Evolutionary conservation across 345 rosid species (phyloP), one percentile per base, ranked within the genome.

Genomic region (Adansonia digitata): DNA sequence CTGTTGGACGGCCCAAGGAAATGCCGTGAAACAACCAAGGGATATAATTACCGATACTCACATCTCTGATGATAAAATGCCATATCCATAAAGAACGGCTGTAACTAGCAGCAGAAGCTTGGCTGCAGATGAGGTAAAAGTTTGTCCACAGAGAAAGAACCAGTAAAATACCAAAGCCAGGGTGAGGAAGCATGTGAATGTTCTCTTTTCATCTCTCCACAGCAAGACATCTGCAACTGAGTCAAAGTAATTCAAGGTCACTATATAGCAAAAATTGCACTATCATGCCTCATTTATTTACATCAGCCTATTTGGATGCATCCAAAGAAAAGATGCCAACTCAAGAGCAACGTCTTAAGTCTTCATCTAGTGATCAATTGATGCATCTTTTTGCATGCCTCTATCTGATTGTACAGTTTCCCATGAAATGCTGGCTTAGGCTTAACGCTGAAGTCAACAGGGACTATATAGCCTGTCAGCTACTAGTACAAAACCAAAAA

Each of bases 141-240:
- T 82, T 75, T 88, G 90, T 80, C 88, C 98, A 77, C 85, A 81
- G 45, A 91, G 88, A 74, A 89, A 86, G 82, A 90, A 88, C 94
- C 97, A 92, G 82, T 86, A 88, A 75, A 87, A 92, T 75, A 86
- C 71, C 75, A 88, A 20, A 81, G 79, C 84, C 77, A 87, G 81
- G 6, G 77, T 35, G 59, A 92, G 76, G 71, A 92, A 91, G 81
- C 78, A 91, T 7, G 85, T 61, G 55, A 92, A 89, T 73, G 98
- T 86, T 83, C 75, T 81, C 90, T 86, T 94, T 88, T 91, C 91
- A 77, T 94, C 91, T 85, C 95, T 91, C 98, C 98, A 94, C 29
- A 94, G 90, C 71, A 91, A 88, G 81, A 94, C 80, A 61, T 89
- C 90, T 20, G 97, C 90, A 84, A 88, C 98, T 94, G 96, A 86